phyloP scores from a whole-genome alignment of 345 rosid genomes.

The Camelina sativa region DNA sequence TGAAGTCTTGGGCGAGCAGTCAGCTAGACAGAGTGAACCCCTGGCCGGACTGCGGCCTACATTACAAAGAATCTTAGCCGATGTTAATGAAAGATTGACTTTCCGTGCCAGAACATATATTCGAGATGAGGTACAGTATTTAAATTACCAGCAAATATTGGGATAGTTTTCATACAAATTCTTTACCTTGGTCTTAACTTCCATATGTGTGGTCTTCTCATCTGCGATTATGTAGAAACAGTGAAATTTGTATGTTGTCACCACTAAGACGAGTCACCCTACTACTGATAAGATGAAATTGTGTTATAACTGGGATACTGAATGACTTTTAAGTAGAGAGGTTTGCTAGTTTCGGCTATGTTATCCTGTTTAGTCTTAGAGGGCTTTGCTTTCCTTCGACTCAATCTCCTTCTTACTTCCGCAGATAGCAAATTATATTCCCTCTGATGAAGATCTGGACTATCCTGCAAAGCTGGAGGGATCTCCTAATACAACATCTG shows the following conservation, averaged over 20 bases:
- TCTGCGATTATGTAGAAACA: constrained; percentile 20
- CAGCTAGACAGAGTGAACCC: constrained; percentile 72
- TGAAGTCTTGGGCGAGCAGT: constrained; percentile 92
- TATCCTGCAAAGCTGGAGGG: constrained; percentile 90
- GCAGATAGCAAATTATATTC: constrained; percentile 90
- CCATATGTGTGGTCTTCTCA: constrained; percentile 17
- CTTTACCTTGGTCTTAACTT: constrained; percentile 10
- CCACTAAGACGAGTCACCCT: constrained; percentile 17
- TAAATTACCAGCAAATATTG: constrained; percentile 19
- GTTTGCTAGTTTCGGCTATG: constrained; percentile 20
- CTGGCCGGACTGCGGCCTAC: constrained; percentile 90
- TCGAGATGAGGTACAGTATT: constrained; percentile 77
- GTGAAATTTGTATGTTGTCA: constrained; percentile 23
- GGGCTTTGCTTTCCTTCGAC: constrained; percentile 29
- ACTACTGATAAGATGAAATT: constrained; percentile 22
- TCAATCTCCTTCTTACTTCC: constrained; percentile 36
- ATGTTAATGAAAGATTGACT: constrained; percentile 88
- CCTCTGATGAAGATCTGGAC: constrained; percentile 79
- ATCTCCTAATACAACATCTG: constrained; percentile 55
- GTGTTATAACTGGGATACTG: constrained; percentile 15
- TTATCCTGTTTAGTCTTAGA: constrained; percentile 10
- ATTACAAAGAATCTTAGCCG: constrained; percentile 87
- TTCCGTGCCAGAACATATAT: constrained; percentile 97
- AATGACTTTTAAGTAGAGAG: constrained; percentile 1
- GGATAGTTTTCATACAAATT: constrained; percentile 20